Conservation (phyloP, 306 rosid species). For the Quercus suber region DNA sequence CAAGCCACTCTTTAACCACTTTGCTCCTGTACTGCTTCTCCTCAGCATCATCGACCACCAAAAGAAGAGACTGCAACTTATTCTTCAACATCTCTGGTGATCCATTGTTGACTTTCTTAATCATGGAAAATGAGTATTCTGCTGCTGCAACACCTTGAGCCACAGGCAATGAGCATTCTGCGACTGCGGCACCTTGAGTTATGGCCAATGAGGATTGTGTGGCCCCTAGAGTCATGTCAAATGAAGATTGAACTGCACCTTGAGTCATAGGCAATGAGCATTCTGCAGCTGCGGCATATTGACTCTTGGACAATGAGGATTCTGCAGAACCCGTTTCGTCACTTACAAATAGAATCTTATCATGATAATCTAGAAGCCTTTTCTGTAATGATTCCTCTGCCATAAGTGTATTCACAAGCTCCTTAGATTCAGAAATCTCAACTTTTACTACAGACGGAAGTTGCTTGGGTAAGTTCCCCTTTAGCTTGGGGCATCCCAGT, state of each 20-base stretch:
- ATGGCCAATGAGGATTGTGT: too few relatives aligned
- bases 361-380: background rate
- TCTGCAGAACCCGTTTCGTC: too few relatives aligned
- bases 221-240: too few relatives aligned
- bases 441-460: background rate
- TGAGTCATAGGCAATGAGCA: background rate
- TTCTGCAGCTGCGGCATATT: background rate
- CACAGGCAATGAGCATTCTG: too few relatives aligned
- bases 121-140: too few relatives aligned
- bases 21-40: background rate
- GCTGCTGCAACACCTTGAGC: too few relatives aligned
- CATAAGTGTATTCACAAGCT: background rate
- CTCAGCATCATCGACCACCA: slow-evolving; percentile 5
- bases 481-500: background rate
- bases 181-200: too few relatives aligned
- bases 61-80: too few relatives aligned
- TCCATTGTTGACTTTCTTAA: too few relatives aligned
- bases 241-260: background rate
- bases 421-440: background rate
- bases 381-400: too few relatives aligned
- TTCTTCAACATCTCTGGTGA: too few relatives aligned
- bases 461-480: background rate
- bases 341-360: background rate
- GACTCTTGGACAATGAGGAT: too few relatives aligned
- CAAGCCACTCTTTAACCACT: background rate